Conservation (phyloP, 345 rosid species). For the Eutrema japonicum region DNA sequence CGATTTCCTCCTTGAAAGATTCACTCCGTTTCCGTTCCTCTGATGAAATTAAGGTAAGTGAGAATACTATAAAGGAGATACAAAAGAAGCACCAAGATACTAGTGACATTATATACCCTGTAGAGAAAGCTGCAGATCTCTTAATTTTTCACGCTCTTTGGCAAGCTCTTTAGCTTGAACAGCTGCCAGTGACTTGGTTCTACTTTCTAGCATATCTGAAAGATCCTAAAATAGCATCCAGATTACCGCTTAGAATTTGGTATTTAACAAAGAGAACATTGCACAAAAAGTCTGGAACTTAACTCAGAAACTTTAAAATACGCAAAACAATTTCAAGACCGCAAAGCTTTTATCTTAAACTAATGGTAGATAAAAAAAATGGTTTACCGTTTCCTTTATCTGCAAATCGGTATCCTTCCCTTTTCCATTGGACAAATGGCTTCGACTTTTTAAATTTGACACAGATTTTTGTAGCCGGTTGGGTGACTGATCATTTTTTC, state of each 20-base stretch:
- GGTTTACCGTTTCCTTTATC: slow-evolving; percentile 75
- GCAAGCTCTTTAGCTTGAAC: slow-evolving; percentile 63
- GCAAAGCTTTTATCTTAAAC: neutral
- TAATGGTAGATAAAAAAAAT: neutral
- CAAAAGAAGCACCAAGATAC: slow-evolving; percentile 1
- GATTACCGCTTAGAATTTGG: slow-evolving; percentile 20
- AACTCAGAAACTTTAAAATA: slow-evolving; percentile 4
- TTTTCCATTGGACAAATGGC: slow-evolving; percentile 60
- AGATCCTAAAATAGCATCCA: slow-evolving; percentile 81
- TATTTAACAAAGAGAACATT: neutral
- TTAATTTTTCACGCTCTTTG: slow-evolving; percentile 55
- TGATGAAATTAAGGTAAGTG: slow-evolving; percentile 42
- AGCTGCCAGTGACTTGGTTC: slow-evolving; percentile 60
- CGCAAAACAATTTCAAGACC: slow-evolving; percentile 14
- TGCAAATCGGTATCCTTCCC: slow-evolving; percentile 49
- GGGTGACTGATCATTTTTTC: slow-evolving; percentile 63
- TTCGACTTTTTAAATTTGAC: slow-evolving; percentile 51
- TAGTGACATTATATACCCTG: slow-evolving; percentile 57
- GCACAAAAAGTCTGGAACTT: neutral
- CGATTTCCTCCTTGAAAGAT: slow-evolving; percentile 60
- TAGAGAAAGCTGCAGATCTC: slow-evolving; percentile 53
- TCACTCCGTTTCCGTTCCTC: slow-evolving; percentile 69
- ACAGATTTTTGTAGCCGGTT: slow-evolving; percentile 54
- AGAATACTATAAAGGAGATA: slow-evolving; percentile 24
- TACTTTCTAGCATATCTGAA: slow-evolving; percentile 84